Base-by-base conservation (phyloP, 2,329 filamentous ascomycete genomes). In the Aspergillus transmontanensis region DNA sequence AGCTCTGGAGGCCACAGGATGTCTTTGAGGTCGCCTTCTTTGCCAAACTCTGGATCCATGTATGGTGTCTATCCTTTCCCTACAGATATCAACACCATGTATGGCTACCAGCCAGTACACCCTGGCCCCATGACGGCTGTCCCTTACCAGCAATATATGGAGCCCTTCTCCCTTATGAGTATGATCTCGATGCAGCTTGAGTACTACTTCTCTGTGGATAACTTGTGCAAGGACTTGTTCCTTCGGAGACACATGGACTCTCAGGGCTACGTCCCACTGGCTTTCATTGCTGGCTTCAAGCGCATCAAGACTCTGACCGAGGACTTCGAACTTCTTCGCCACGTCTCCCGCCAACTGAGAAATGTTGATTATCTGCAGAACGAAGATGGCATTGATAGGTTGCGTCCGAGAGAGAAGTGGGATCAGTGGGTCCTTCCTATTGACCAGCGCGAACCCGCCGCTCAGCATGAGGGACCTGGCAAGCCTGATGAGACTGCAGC, bases 131-230 rank as follows among this genome's bases (percentile, higher is more conserved):
- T 89, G 82, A 85, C 81, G 65, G 84, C 87, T 32, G 76, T 86
- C 59, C 83, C 87, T 9, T 90, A 84, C 71, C 82, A 82, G 66
- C 82, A 85, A 48, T 87, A 85, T 58, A 79, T 86, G 65, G 86
- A 89, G 61, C 83, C 85, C n/a, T 84, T 80, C 65, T 83, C 84
- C 41, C 70, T 88, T 39, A 79, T 86, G 66, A 77, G 77, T 74
- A 86, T 86, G 85, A 86, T 87, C 72, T 84, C 82, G 66, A 85
- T 83, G 70, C 88, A 89, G 73, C 75, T 86, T 81, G 93, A 97
- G 73, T 99, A 97, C 82, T 99, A 99, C 79, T 97, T 99, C 80
- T 98, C 94, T 0, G 86, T 97, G 32, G 92, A 97, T 73, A 99
- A 99, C 75, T 85, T 98, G 57, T 91, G 92, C 84, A 97, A 97